Evolutionary conservation across 2,329 filamentous ascomycete genomes (phyloP), one percentile per base, ranked within the genome.

Genomic region (Penicillium sp.): DNA sequence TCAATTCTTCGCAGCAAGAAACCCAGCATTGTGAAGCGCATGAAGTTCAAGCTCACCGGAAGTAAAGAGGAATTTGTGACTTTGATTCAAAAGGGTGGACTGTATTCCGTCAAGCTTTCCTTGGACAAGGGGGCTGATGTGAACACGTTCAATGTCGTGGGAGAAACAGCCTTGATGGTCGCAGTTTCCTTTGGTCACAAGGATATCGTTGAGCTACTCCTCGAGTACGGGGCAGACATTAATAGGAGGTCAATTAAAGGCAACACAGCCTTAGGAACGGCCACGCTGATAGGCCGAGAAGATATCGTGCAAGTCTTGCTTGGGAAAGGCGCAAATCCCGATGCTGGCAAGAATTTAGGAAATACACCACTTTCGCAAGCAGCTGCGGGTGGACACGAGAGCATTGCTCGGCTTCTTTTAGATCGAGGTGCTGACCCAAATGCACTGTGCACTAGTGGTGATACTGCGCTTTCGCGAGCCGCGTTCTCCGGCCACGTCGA

Each of bases 131-230:
- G 66, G 5, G 65, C 66, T 1, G 44, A 63, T 30, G 50, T 45
- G 17, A 54, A 68, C 37, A 50, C 56, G n/a, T 44, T 42, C 44
- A 64, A 67, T 13, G 10, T 37, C 4, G 17, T 56, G 1, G 58
- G 58, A 26, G 57, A 64, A 37, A 68, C 65, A 4, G 59, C 66
- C 2, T 54, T 68, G 17, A 68, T 68, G 66, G 58, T 58, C 9
- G 65, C 66, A 12, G 53, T 59, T 15, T 63, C 59, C 12, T 64
- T 56, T 37, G 56, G 58, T 17, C 65, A 64, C 33, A 58, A 61
- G 42, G 19, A 62, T 12, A 55, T 65, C 12, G 58, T 59, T 22
- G 51, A 65, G 15, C 22, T 65, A 6, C 42, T 68, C 13, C 30
- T 68, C 9, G 53, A 61, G 9, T 64, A 65, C 47, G 65, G 56